phyloP scores from a whole-genome alignment of 2,329 filamentous ascomycete genomes.

The Trichoderma semiorbis region DNA sequence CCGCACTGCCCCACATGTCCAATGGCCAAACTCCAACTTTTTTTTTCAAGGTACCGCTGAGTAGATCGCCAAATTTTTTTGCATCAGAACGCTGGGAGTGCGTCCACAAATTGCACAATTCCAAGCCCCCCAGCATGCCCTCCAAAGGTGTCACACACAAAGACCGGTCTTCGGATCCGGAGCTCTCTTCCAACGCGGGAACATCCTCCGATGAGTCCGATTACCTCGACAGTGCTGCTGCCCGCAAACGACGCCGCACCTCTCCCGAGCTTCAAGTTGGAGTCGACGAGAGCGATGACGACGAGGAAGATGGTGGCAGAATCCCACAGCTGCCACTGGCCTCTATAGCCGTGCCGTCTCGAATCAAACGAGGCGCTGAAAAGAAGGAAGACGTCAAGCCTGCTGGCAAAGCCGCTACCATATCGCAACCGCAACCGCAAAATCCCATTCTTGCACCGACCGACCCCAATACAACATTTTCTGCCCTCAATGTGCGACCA shows the following conservation, averaged over 20 bases:
- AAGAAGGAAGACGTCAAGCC: constrained; percentile 21
- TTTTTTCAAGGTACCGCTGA: background rate
- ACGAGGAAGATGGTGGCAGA: constrained; percentile 21
- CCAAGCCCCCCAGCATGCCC: background rate
- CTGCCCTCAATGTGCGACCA: constrained; percentile 68
- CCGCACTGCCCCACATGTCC: background rate
- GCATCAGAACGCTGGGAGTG: background rate
- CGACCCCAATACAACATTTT: constrained; percentile 63
- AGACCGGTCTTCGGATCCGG: constrained; percentile 5
- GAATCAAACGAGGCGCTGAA: constrained; percentile 43
- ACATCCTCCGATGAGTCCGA: constrained; percentile 43
- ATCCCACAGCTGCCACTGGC: constrained; percentile 34
- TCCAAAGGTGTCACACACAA: constrained; percentile 1
- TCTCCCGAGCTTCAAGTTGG: constrained; percentile 25
- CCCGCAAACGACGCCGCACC: constrained; percentile 46
- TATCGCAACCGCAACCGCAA: constrained; percentile 23
- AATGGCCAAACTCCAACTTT: constrained; percentile 3
- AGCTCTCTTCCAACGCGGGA: background rate
- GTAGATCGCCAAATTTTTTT: background rate
- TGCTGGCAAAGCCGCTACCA: background rate
- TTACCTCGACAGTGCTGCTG: constrained; percentile 43
- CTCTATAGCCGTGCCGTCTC: constrained; percentile 50
- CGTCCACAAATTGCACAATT: background rate
- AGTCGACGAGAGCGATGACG: constrained; percentile 25
- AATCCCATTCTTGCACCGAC: constrained; percentile 48